Conservation (phyloP, 2,329 filamentous ascomycete species). For the Claviceps purpurea region DNA sequence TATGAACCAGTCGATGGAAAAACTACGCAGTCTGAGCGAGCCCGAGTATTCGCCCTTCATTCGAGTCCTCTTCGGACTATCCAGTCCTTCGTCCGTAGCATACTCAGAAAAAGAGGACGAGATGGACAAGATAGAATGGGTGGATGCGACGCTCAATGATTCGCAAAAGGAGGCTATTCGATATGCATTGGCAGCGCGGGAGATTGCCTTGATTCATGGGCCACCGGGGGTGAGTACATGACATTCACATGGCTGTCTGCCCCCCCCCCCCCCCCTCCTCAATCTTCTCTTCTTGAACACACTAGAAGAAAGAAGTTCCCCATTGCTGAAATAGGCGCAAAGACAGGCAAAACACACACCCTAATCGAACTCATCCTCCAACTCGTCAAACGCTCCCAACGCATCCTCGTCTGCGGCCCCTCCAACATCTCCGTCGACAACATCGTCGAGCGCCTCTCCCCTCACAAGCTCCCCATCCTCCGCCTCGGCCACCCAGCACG, state of each 20-base stretch:
- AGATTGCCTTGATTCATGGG: constrained; percentile 84
- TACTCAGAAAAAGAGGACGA: constrained; percentile 29
- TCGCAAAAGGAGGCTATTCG: constrained; percentile 55
- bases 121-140: constrained; percentile 39
- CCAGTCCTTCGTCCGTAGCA: constrained; percentile 35
- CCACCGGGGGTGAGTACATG: constrained; percentile 56
- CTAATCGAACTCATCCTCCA: constrained; percentile 93
- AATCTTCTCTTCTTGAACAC: neutral
- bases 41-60: constrained; percentile 46
- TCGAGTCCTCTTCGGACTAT: constrained; percentile 48
- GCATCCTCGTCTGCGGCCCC: constrained; percentile 86
- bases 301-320: neutral
- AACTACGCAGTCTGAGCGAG: constrained; percentile 43
- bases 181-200: constrained; percentile 72
- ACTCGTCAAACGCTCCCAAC: constrained; percentile 56
- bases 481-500: constrained; percentile 87
- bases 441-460: constrained; percentile 81
- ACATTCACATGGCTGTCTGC: neutral
- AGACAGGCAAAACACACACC: constrained; percentile 94
- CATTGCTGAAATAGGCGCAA: neutral
- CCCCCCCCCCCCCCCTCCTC: too few species aligned
- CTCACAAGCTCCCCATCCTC: constrained; percentile 74
- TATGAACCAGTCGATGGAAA: constrained; percentile 51
- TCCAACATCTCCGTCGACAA: constrained; percentile 98
- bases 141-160: constrained; percentile 49